These are phyloP conservation scores for Ustilago loliicola DNA, from an alignment of 1,284 basidiomycete genomes.

Conservation along the genomic window DNA sequence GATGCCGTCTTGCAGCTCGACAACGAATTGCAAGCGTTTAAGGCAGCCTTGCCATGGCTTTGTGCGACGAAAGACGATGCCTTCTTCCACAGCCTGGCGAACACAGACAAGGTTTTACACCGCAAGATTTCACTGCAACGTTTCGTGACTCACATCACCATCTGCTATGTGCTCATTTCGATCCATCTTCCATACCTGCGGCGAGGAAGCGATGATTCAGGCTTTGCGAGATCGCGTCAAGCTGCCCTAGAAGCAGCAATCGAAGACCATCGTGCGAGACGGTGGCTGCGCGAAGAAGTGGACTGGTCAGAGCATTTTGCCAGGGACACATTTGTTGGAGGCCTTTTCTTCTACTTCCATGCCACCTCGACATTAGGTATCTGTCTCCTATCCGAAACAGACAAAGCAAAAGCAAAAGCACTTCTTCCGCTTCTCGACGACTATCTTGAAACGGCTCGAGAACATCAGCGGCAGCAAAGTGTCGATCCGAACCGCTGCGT, in stretches of 20 bases:
- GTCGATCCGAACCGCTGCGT: conserved; percentile 34
- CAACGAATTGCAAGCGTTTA: conserved; percentile 11
- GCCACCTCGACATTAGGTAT: conserved; percentile 29
- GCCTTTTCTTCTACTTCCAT: conserved; percentile 38
- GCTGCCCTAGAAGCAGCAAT: conserved; percentile 23
- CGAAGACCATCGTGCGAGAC: conserved; percentile 10
- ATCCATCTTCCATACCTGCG: conserved; percentile 31
- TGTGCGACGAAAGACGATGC: conserved; percentile 6
- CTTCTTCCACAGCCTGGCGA: not conserved
- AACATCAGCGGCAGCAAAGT: conserved; percentile 24
- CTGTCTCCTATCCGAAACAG: conserved; percentile 27
- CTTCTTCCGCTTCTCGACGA: conserved; percentile 20
- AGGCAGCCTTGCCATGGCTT: not conserved
- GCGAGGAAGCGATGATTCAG: conserved; percentile 14
- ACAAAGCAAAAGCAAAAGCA: not conserved
- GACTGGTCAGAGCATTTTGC: conserved; percentile 27
- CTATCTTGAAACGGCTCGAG: conserved; percentile 14
- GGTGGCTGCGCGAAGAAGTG: not conserved
- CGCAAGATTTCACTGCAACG: conserved; percentile 24
- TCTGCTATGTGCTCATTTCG: conserved; percentile 21
- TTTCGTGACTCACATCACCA: conserved; percentile 22
- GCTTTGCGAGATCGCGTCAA: conserved; percentile 23
- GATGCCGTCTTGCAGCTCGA: conserved; percentile 13
- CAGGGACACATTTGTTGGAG: conserved; percentile 25
- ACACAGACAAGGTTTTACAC: not conserved